Evolutionary conservation across 345 rosid species (phyloP).

Genomic region (Erysimum cheiranthoides): DNA sequence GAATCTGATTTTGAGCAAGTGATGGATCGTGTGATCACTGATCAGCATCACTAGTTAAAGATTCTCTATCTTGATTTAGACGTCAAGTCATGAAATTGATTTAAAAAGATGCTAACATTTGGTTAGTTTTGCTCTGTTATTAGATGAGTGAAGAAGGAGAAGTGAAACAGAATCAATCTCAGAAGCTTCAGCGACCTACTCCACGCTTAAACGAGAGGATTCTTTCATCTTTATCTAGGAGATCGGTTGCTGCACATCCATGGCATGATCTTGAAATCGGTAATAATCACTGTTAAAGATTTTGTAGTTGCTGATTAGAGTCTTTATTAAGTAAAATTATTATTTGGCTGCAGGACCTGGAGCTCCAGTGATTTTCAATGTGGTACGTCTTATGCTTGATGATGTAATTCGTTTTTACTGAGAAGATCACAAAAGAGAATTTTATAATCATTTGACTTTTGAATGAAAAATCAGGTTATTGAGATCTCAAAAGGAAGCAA

Average conservation of each 20-base stretch:
- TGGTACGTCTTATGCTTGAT: conserved; percentile 53
- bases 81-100: not conserved
- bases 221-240: conserved; percentile 83
- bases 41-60: conserved; percentile 4
- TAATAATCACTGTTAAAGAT: conserved; percentile 28
- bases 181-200: conserved; percentile 31
- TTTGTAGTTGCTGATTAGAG: not conserved
- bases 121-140: conserved; percentile 29
- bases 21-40: not conserved
- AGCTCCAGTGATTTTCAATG: conserved; percentile 86
- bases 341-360: conserved; percentile 71
- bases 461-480: conserved; percentile 63
- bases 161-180: conserved; percentile 35
- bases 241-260: conserved; percentile 96
- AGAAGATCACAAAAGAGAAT: not conserved
- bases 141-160: conserved; percentile 47
- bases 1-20: conserved; percentile 13
- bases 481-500: conserved; percentile 98
- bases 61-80: conserved; percentile 9
- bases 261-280: conserved; percentile 99
- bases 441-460: conserved; percentile 7
- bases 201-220: conserved; percentile 96
- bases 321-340: conserved; percentile 16
- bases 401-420: not conserved
- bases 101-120: not conserved